Percentiles rank a stretch among this genome's conserved stretches.
Conservation (phyloP, 495 filamentous ascomycete species). For the Hyphodiscus hymeniophilus region DNA sequence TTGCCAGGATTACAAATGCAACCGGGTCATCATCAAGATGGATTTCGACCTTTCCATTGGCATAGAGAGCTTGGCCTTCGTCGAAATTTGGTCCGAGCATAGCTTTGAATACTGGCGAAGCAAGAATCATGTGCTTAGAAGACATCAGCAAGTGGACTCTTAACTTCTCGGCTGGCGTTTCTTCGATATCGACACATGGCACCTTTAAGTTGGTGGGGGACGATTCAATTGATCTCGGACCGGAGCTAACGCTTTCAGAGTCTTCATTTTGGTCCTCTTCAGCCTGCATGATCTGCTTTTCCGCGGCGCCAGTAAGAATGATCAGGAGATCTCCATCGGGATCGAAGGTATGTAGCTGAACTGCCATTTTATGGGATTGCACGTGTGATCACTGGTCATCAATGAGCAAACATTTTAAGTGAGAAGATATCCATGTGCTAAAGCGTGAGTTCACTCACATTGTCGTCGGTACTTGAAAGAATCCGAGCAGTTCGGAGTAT, state of each 20-base stretch:
- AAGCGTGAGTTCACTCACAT: too few species aligned
- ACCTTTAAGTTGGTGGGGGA: too few species aligned
- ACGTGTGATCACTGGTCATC: too few species aligned
- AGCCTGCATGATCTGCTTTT: too few species aligned
- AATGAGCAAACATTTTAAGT: too few species aligned
- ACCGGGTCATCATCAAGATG: conserved; percentile 11
- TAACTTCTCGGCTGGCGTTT: too few species aligned
- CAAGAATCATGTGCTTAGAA: conserved; percentile 20
- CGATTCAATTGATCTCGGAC: too few species aligned
- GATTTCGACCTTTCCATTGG: conserved; percentile 6
- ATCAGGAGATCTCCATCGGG: conserved; percentile 6
- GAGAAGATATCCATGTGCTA: too few species aligned
- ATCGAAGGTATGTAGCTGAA: not conserved
- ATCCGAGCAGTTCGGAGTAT: too few species aligned
- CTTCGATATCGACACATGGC: not conserved
- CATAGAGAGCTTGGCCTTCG: conserved; percentile 13
- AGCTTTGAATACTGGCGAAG: conserved; percentile 36
- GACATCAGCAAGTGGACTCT: not conserved
- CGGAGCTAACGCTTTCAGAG: too few species aligned
- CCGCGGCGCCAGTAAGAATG: not conserved
- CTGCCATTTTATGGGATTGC: not conserved
- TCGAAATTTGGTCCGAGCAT: conserved; percentile 13
- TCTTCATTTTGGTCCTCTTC: too few species aligned
- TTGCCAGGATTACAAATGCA: conserved; percentile 14
- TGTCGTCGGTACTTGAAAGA: too few species aligned